Percentiles rank a stretch among this genome's conserved stretches.
Conservation (phyloP, 148 eudicot genomes). For the Vaccinium myrtillus region DNA sequence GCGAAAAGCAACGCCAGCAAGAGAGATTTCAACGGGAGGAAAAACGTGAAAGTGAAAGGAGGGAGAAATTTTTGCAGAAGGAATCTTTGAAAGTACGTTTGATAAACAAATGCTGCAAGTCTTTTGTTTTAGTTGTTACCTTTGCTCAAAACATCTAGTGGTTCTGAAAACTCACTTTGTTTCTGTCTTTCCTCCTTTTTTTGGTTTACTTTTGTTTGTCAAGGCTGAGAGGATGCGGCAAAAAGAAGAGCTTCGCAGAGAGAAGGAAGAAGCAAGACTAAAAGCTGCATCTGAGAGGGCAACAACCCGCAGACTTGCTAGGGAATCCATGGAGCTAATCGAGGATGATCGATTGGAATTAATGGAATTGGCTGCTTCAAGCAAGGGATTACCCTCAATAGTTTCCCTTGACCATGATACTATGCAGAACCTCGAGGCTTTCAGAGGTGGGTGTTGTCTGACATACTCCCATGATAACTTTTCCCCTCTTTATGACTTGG, state of each 20-base stretch:
- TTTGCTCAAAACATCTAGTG: neutral
- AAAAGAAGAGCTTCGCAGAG: constrained; percentile 54
- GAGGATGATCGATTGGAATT: constrained; percentile 62
- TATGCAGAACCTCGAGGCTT: constrained; percentile 51
- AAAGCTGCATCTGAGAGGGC: constrained; percentile 57
- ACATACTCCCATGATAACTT: neutral
- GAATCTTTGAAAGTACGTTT: constrained; percentile 42
- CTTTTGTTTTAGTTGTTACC: neutral
- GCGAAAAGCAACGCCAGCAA: constrained; percentile 51
- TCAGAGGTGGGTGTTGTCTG: constrained; percentile 41
- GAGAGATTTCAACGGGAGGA: constrained; percentile 57
- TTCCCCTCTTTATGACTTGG: neutral
- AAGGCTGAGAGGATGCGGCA: constrained; percentile 55
- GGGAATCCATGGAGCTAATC: constrained; percentile 61
- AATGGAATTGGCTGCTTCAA: constrained; percentile 57
- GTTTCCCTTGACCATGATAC: constrained; percentile 55
- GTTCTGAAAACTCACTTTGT: neutral
- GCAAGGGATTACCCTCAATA: constrained; percentile 55
- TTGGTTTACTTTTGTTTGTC: neutral
- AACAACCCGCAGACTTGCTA: constrained; percentile 49
- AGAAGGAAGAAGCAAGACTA: constrained; percentile 48
- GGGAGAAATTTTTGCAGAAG: constrained; percentile 57
- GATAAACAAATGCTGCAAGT: neutral
- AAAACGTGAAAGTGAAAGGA: constrained; percentile 57
- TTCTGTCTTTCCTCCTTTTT: neutral